phyloP scores from a whole-genome alignment of 345 rosid species.

The Gossypium longicalyx region DNA sequence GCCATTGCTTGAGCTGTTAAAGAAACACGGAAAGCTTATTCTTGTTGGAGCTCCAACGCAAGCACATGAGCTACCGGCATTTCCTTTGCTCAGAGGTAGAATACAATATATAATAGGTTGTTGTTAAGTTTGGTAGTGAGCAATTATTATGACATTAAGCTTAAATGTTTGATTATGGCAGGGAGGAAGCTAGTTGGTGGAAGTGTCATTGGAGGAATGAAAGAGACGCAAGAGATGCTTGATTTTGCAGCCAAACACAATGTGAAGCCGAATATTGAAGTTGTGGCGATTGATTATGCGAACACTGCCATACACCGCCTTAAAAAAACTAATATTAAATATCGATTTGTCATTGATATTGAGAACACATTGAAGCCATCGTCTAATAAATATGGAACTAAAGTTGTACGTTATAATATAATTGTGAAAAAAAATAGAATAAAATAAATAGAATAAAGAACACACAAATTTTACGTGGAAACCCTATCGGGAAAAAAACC shows the following conservation, averaged over 20 bases:
- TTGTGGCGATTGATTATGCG: conserved; percentile 40
- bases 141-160: not conserved
- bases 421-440: no score
- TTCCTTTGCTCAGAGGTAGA: conserved; percentile 22
- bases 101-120: not conserved
- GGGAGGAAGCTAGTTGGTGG: conserved; percentile 46
- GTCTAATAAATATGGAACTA: no score
- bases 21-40: conserved; percentile 42
- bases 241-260: conserved; percentile 47
- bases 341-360: conserved; percentile 55
- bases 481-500: no score
- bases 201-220: conserved; percentile 42
- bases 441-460: no score
- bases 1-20: conserved; percentile 45
- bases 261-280: conserved; percentile 46
- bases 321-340: conserved; percentile 38
- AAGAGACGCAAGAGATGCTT: conserved; percentile 53
- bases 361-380: conserved; percentile 32
- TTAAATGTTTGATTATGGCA: not conserved
- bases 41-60: conserved; percentile 42
- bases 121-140: not conserved
- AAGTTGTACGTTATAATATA: no score
- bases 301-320: conserved; percentile 49
- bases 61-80: conserved; percentile 36
- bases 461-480: no score